Evolutionary conservation across 306 rosid genomes (phyloP).

Genomic region (Boehmeria nivea): DNA sequence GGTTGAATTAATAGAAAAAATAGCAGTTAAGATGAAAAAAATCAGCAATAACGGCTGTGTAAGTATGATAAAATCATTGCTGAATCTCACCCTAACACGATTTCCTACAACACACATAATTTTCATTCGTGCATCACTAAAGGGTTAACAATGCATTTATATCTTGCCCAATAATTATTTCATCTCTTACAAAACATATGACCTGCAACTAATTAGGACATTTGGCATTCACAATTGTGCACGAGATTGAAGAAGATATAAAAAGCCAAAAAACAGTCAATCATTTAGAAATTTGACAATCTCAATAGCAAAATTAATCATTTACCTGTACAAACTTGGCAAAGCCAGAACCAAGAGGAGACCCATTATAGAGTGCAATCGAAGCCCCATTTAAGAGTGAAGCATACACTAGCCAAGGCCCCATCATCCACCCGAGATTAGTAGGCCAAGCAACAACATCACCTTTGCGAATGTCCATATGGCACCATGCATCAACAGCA

Average conservation of each 20-base stretch:
- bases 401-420: constrained; percentile 96
- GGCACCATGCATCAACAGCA: constrained; percentile 98
- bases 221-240: too few species aligned
- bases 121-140: neutral
- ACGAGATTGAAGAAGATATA: neutral
- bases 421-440: constrained; percentile 99
- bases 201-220: too few species aligned
- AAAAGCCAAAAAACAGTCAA: neutral
- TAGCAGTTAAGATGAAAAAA: too few species aligned
- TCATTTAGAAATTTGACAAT: neutral
- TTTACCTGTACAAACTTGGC: constrained; percentile 82
- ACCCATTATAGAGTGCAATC: constrained; percentile 79
- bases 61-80: too few species aligned
- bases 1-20: too few species aligned
- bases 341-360: constrained; percentile 88
- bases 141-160: neutral
- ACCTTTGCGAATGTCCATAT: constrained; percentile 71
- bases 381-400: constrained; percentile 90
- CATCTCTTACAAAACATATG: too few species aligned
- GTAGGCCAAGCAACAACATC: constrained; percentile 92
- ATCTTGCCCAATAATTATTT: neutral
- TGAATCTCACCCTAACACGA: too few species aligned
- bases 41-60: too few species aligned
- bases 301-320: constrained; percentile 1
- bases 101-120: too few species aligned